phyloP scores from a whole-genome alignment of 2,329 filamentous ascomycete genomes.

The Alternaria ethzedia region DNA sequence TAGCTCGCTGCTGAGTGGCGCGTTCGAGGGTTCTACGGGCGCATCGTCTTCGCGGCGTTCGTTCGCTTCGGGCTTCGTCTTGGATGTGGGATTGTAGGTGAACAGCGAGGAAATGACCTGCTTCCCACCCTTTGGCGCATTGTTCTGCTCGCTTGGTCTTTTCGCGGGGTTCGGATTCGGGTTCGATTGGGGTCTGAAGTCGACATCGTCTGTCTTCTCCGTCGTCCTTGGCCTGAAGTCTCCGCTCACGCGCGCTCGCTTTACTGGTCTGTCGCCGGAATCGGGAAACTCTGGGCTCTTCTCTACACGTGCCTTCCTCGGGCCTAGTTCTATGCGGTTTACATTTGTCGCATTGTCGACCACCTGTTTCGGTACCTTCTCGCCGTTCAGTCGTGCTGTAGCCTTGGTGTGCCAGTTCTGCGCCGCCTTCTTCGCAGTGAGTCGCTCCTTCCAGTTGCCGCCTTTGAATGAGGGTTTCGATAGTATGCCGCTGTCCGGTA shows the following conservation, averaged over 20 bases:
- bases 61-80: constrained; percentile 63
- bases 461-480: constrained; percentile 75
- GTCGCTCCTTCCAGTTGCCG: constrained; percentile 89
- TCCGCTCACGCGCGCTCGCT: constrained; percentile 46
- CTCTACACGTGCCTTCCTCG: constrained; percentile 21
- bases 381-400: constrained; percentile 39
- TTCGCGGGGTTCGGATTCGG: constrained; percentile 29
- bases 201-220: constrained; percentile 22
- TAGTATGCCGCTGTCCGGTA: constrained; percentile 71
- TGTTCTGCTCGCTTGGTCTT: constrained; percentile 44
- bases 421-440: constrained; percentile 76
- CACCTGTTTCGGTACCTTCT: constrained; percentile 28
- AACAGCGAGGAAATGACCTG: constrained; percentile 91
- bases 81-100: constrained; percentile 81
- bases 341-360: constrained; percentile 33
- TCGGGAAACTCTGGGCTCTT: constrained; percentile 24
- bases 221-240: constrained; percentile 44
- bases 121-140: constrained; percentile 51
- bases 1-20: constrained; percentile 81
- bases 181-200: constrained; percentile 42
- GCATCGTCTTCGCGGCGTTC: constrained; percentile 49
- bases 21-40: constrained; percentile 81
- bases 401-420: constrained; percentile 59
- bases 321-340: constrained; percentile 40
- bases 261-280: constrained; percentile 34